phyloP scores from a whole-genome alignment of 2,329 filamentous ascomycete species.

The Phoma sp. region DNA sequence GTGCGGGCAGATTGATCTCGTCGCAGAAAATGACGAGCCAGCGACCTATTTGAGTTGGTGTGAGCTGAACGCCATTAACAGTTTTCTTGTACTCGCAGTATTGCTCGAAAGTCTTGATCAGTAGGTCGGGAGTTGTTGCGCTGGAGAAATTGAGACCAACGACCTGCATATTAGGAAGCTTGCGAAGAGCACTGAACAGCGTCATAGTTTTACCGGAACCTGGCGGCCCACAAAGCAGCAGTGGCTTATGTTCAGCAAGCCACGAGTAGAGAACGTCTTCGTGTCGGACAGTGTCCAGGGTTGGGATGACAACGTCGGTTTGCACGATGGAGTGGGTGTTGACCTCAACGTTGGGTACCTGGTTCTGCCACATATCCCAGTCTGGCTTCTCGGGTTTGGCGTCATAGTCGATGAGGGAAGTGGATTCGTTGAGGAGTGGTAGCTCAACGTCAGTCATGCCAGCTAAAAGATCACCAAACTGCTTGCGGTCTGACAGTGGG shows the following conservation, averaged over 20 bases:
- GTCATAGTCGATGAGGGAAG: constrained; percentile 95
- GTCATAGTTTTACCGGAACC: constrained; percentile 99
- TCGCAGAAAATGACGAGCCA: constrained; percentile 99
- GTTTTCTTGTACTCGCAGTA: constrained; percentile 99
- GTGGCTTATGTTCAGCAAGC: constrained; percentile 97
- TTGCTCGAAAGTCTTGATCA: constrained; percentile 99
- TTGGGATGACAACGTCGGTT: constrained; percentile 98
- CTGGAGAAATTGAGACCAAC: constrained; percentile 99
- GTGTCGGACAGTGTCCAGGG: constrained; percentile 93
- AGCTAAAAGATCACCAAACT: constrained; percentile 84
- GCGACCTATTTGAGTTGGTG: constrained; percentile 92
- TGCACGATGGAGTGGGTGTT: constrained; percentile 98
- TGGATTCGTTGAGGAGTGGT: constrained; percentile 76
- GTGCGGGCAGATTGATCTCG: constrained; percentile 97
- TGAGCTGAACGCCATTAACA: constrained; percentile 91
- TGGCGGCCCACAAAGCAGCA: constrained; percentile 94
- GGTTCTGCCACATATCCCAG: constrained; percentile 92
- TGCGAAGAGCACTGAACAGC: constrained; percentile 93
- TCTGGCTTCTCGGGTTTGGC: constrained; percentile 84
- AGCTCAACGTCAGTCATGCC: constrained; percentile 85
- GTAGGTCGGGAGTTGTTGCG: constrained; percentile 93
- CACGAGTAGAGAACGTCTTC: constrained; percentile 99
- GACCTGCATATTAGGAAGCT: constrained; percentile 98
- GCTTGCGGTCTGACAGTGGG: constrained; percentile 82
- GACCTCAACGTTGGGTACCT: constrained; percentile 93